Percentiles rank a stretch among this genome's conserved stretches.
Evolutionary conservation across 306 rosid genomes (phyloP).

Genomic region (Rosa lucieae): DNA sequence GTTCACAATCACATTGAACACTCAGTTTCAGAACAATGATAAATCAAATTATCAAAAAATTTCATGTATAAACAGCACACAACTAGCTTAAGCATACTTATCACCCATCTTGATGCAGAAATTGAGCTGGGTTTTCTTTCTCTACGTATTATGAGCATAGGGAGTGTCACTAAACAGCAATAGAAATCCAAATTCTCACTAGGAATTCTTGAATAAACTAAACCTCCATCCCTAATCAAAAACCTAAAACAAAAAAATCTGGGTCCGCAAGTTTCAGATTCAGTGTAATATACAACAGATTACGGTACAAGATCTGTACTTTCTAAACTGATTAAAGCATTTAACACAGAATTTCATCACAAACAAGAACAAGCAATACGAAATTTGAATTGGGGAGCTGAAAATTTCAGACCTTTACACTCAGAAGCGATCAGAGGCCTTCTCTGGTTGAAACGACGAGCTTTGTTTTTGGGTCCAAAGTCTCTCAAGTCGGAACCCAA

Average conservation of each 20-base stretch:
- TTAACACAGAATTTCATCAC: background rate
- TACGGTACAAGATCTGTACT: background rate
- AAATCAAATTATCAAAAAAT: background rate
- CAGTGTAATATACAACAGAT: background rate
- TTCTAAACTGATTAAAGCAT: background rate
- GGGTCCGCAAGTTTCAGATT: background rate
- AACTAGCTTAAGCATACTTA: background rate
- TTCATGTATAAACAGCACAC: background rate
- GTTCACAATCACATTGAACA: background rate
- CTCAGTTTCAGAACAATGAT: background rate
- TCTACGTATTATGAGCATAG: background rate
- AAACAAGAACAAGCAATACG: background rate
- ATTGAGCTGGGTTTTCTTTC: background rate
- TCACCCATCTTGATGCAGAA: background rate
- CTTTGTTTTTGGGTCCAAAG: background rate
- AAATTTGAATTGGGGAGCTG: background rate
- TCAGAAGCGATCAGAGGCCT: conserved; percentile 9
- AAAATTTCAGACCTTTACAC: conserved; percentile 5
- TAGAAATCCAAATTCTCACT: background rate
- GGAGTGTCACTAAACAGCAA: background rate
- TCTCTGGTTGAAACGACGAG: background rate
- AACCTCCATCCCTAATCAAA: background rate
- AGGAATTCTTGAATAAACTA: background rate
- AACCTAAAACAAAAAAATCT: background rate
- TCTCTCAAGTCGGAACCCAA: background rate